Percentiles rank a stretch among this genome's conserved stretches.
These are phyloP conservation scores for Pyricularia sp. DNA, from an alignment of 2,329 filamentous ascomycete species.

Conservation along the genomic window DNA sequence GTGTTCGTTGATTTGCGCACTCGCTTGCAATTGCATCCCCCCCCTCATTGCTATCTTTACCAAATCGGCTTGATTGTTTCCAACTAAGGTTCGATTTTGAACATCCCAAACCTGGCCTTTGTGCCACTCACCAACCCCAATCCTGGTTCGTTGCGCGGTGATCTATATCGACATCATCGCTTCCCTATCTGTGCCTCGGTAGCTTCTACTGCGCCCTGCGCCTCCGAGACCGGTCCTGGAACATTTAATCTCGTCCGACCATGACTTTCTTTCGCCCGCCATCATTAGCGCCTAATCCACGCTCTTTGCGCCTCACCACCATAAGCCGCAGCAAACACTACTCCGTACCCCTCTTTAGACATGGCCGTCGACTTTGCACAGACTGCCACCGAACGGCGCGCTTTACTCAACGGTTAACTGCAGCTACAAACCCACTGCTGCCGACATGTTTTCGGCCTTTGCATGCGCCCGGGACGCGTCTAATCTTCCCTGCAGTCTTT, in stretches of 20 bases:
- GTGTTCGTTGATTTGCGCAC: background rate
- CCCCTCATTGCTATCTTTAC: background rate
- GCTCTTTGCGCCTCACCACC: background rate
- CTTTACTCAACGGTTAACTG: background rate
- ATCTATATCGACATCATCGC: background rate
- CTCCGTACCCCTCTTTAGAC: background rate
- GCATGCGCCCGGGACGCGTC: background rate
- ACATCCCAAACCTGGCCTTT: background rate
- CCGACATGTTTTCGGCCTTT: background rate
- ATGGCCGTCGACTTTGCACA: background rate
- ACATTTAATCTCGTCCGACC: background rate
- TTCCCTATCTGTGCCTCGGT: background rate
- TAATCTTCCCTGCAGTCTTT: constrained; percentile 1
- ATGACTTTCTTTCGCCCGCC: background rate
- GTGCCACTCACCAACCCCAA: background rate
- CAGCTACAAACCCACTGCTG: background rate
- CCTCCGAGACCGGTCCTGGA: background rate
- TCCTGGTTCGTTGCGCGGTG: background rate
- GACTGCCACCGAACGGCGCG: background rate
- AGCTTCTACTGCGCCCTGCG: background rate
- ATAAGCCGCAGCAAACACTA: background rate
- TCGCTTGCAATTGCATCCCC: background rate
- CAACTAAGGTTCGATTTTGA: background rate
- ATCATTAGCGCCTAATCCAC: background rate
- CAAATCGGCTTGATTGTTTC: background rate